phyloP scores from a whole-genome alignment of 179 eudicot genomes.

The Amaranthus tricolor region DNA sequence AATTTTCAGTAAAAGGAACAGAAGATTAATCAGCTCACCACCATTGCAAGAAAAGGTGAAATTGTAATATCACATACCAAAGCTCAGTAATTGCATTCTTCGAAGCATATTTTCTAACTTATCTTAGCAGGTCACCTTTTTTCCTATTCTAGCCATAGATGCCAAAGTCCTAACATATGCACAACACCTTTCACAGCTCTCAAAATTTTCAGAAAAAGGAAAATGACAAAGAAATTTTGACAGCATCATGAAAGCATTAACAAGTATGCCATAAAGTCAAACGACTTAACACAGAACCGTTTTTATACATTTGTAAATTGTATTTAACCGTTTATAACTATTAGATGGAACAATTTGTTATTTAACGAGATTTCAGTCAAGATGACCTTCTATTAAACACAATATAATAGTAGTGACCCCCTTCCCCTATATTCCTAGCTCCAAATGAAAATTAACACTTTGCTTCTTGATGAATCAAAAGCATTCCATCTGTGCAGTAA shows the following conservation, averaged over 20 bases:
- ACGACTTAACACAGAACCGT: background rate
- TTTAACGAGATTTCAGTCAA: too few species aligned
- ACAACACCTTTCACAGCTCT: background rate
- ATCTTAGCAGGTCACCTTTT: background rate
- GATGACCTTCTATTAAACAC: too few species aligned
- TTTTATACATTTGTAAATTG: too few species aligned
- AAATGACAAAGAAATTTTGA: background rate
- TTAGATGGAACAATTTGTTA: too few species aligned
- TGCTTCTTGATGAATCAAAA: background rate
- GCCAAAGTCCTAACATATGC: background rate
- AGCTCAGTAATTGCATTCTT: background rate
- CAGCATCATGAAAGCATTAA: background rate
- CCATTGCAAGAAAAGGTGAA: background rate
- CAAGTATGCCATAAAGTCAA: background rate
- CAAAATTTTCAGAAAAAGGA: background rate
- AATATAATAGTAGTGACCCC: too few species aligned
- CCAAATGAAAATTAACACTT: background rate
- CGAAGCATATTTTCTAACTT: background rate
- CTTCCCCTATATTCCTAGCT: too few species aligned
- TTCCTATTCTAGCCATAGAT: background rate
- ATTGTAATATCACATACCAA: background rate
- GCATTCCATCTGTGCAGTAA: constrained; percentile 4
- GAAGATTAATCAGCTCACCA: background rate
- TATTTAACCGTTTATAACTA: too few species aligned
- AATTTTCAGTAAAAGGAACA: background rate